phyloP scores from a whole-genome alignment of 805 yeast species.

The Saccharomycopsis sp. region DNA sequence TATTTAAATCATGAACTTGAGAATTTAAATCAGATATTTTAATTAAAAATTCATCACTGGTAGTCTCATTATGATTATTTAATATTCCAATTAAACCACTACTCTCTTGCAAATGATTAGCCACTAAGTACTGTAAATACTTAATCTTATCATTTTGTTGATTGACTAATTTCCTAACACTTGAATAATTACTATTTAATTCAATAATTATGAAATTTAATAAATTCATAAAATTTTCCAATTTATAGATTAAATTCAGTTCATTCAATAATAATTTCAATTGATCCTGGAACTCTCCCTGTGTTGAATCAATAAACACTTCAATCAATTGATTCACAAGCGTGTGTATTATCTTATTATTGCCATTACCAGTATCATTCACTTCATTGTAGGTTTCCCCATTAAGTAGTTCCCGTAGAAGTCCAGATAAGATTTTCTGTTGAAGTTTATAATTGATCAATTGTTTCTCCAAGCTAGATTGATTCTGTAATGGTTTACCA shows the following conservation, averaged over 20 bases:
- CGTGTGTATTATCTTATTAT: background rate
- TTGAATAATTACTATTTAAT: background rate
- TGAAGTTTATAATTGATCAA: conserved; percentile 15
- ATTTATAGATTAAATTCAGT: conserved; percentile 1
- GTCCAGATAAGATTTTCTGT: conserved; percentile 11
- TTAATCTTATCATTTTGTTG: conserved; percentile 6
- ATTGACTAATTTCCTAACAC: background rate
- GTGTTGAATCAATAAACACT: background rate
- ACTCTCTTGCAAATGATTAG: conserved; percentile 5
- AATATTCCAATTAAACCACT: background rate
- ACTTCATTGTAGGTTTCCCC: conserved; percentile 7
- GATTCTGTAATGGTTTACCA: background rate
- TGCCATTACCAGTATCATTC: conserved; percentile 1
- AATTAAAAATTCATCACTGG: conserved; percentile 1
- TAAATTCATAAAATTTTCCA: conserved; percentile 3
- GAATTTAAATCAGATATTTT: conserved; percentile 8
- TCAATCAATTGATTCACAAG: conserved; percentile 8
- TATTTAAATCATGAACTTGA: background rate
- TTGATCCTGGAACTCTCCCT: background rate
- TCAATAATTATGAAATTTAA: conserved; percentile 1
- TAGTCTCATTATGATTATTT: background rate
- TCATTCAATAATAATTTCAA: conserved; percentile 1
- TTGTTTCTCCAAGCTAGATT: conserved; percentile 10
- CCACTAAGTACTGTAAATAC: conserved; percentile 9
- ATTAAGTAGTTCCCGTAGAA: conserved; percentile 11